Evolutionary conservation across 2,329 filamentous ascomycete genomes (phyloP).

Genomic region (Rutstroemia sydowiana): DNA sequence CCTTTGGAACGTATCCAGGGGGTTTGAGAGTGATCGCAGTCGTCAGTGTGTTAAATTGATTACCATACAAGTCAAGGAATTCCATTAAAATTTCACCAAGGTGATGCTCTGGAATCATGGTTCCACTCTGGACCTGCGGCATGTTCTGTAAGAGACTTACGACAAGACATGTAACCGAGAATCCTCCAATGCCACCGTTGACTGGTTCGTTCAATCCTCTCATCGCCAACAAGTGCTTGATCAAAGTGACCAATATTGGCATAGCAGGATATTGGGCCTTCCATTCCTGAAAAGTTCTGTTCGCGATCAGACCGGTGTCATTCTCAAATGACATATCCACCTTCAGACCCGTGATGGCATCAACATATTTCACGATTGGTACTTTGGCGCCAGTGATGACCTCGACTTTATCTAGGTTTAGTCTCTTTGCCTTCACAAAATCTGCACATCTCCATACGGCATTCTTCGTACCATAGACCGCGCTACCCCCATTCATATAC

Average conservation of each 20-base stretch:
- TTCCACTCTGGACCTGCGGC: conserved; percentile 59
- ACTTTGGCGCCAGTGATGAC: conserved; percentile 73
- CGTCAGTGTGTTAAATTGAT: conserved; percentile 61
- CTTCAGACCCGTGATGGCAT: conserved; percentile 67
- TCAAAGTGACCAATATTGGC: conserved; percentile 74
- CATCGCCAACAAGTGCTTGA: conserved; percentile 92
- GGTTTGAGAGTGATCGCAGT: conserved; percentile 71
- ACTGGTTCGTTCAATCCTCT: conserved; percentile 86
- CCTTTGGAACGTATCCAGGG: conserved; percentile 72
- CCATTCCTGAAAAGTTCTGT: conserved; percentile 76
- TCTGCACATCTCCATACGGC: conserved; percentile 54
- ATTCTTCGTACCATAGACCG: conserved; percentile 30
- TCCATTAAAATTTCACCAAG: conserved; percentile 76
- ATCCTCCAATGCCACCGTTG: conserved; percentile 85
- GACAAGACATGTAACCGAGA: conserved; percentile 88
- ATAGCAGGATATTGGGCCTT: conserved; percentile 73
- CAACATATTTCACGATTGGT: conserved; percentile 86
- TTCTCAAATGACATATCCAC: conserved; percentile 97
- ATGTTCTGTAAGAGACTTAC: conserved; percentile 80
- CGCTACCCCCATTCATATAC: conserved; percentile 47
- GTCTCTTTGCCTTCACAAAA: conserved; percentile 47
- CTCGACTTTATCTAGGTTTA: conserved; percentile 56
- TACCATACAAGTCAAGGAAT: conserved; percentile 86
- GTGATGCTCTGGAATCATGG: conserved; percentile 54
- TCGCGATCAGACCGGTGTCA: conserved; percentile 68